Evolutionary conservation across 2,329 filamentous ascomycete genomes (phyloP).

Genomic region (Claviceps quebecensis): DNA sequence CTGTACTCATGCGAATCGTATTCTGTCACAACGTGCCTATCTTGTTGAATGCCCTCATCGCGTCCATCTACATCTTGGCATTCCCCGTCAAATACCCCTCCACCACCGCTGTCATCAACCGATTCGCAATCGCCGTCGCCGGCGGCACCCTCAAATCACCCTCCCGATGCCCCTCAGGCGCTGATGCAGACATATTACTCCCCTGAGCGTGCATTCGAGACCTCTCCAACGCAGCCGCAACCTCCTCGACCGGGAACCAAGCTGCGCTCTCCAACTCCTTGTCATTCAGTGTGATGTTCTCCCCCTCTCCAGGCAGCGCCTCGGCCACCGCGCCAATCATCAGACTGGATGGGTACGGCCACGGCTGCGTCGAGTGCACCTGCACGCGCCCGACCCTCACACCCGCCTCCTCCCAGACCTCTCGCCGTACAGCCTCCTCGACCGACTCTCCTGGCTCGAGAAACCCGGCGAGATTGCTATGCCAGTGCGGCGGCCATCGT

Average conservation of each 20-base stretch:
- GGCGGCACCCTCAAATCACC: conserved; percentile 71
- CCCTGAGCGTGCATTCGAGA: conserved; percentile 49
- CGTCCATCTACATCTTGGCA: conserved; percentile 29
- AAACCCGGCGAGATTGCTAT: conserved; percentile 78
- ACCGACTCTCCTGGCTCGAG: conserved; percentile 75
- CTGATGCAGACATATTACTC: conserved; percentile 44
- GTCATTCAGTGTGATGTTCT: conserved; percentile 75
- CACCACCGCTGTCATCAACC: conserved; percentile 66
- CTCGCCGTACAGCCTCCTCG: conserved; percentile 69
- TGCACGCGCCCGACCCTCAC: conserved; percentile 64
- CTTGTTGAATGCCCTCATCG: neutral
- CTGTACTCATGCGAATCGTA: neutral
- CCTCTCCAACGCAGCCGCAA: conserved; percentile 55
- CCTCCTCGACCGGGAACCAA: conserved; percentile 76
- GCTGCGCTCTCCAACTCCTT: conserved; percentile 80
- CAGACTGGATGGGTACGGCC: conserved; percentile 72
- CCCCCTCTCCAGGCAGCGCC: conserved; percentile 55
- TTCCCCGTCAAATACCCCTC: conserved; percentile 52
- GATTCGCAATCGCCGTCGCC: conserved; percentile 80
- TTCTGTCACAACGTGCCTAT: no score
- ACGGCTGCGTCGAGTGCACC: conserved; percentile 73
- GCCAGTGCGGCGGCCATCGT: conserved; percentile 74
- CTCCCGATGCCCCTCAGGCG: conserved; percentile 56
- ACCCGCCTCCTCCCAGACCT: conserved; percentile 78
- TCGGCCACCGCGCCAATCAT: conserved; percentile 87